A percentile compares a stretch with the other conserved stretches of the same genome.
phyloP scores from a whole-genome alignment of 2,329 filamentous ascomycete species.

The Colletotrichum sp. region DNA sequence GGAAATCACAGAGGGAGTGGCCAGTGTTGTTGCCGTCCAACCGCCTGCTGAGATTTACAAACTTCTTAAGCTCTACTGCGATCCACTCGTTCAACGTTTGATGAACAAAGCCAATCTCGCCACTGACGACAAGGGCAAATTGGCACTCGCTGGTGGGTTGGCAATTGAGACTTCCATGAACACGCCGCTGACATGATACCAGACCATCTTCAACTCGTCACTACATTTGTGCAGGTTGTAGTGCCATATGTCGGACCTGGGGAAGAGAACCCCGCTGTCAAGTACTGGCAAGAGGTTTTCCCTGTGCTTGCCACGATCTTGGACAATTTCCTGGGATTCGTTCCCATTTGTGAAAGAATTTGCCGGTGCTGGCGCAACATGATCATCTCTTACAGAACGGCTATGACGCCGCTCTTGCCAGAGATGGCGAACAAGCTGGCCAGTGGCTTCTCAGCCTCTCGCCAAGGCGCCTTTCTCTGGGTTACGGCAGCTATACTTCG shows the following conservation, averaged over 20 bases:
- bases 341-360: conserved; percentile 89
- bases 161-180: neutral
- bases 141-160: conserved; percentile 78
- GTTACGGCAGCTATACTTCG: conserved; percentile 93
- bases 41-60: conserved; percentile 80
- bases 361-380: conserved; percentile 97
- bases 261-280: conserved; percentile 87
- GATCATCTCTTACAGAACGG: conserved; percentile 92
- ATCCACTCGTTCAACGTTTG: conserved; percentile 84
- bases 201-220: conserved; percentile 92
- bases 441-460: conserved; percentile 81
- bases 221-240: conserved; percentile 81
- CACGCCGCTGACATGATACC: conserved; percentile 23
- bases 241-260: conserved; percentile 75
- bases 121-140: conserved; percentile 80
- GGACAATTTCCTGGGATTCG: conserved; percentile 84
- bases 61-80: conserved; percentile 89
- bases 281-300: conserved; percentile 95
- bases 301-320: conserved; percentile 85
- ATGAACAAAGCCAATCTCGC: conserved; percentile 89
- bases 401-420: conserved; percentile 84
- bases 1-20: conserved; percentile 95
- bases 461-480: conserved; percentile 98
- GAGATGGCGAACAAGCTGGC: conserved; percentile 89
- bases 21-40: conserved; percentile 87